Evolutionary conservation across 2,329 filamentous ascomycete genomes (phyloP).

Genomic region (Xylariaceae sp.): DNA sequence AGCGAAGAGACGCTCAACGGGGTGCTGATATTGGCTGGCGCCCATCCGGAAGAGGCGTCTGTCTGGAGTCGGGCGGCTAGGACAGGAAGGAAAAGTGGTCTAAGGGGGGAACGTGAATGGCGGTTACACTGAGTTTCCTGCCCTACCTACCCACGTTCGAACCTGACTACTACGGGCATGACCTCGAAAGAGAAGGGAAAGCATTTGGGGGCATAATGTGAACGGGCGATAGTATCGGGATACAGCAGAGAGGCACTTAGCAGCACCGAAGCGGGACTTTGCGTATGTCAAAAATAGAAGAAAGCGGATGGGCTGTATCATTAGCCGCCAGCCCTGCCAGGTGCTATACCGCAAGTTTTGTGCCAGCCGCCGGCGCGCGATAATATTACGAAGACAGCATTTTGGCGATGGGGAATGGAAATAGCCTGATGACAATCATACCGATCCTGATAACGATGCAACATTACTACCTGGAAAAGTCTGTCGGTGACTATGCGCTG

Average conservation of each 20-base stretch:
- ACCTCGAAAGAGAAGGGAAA: conserved; percentile 1
- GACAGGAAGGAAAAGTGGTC: conserved; percentile 23
- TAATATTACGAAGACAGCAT: conserved; percentile 1
- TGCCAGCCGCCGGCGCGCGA: conserved; percentile 21
- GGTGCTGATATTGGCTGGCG: conserved; percentile 49
- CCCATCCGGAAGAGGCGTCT: conserved; percentile 41
- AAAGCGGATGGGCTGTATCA: conserved; percentile 25
- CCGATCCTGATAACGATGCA: too few relatives aligned
- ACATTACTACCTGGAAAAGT: too few relatives aligned
- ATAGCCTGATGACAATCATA: too few relatives aligned
- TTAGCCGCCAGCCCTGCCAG: conserved; percentile 35
- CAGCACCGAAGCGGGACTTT: conserved; percentile 19
- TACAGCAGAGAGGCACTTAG: conserved; percentile 18
- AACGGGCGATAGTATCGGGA: neutral
- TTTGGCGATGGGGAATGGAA: neutral
- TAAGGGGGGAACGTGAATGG: conserved; percentile 12
- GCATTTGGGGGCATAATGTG: conserved; percentile 20
- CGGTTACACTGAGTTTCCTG: conserved; percentile 12
- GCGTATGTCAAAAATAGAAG: conserved; percentile 31
- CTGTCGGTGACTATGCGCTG: too few relatives aligned
- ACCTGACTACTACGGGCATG: conserved; percentile 1
- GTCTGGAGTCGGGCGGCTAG: conserved; percentile 47
- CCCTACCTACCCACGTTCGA: too few relatives aligned
- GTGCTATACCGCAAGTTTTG: conserved; percentile 2
- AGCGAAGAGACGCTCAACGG: conserved; percentile 36